Percentiles rank a stretch among this genome's conserved stretches.
Conservation (phyloP, 345 rosid species). For the Anastatica hierochuntica region DNA sequence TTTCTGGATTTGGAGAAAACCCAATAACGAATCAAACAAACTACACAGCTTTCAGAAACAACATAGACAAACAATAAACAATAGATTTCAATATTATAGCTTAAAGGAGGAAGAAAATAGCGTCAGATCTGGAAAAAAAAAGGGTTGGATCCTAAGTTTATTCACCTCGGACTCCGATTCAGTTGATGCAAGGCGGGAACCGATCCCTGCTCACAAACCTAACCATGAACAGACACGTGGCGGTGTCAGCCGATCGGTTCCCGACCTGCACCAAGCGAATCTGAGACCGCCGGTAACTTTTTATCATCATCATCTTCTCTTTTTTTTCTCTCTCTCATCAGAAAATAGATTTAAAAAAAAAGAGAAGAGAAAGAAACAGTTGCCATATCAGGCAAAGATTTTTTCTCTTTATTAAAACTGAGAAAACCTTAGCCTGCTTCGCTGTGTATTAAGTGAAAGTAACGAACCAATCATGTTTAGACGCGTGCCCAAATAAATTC, state of each 20-base stretch:
- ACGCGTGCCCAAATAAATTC: too few species aligned
- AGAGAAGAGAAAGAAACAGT: background rate
- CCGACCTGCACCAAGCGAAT: conserved; percentile 99
- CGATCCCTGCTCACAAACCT: conserved; percentile 28
- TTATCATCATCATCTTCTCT: background rate
- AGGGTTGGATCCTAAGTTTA: too few species aligned
- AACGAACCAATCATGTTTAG: background rate
- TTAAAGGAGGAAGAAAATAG: too few species aligned
- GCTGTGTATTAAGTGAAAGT: too few species aligned
- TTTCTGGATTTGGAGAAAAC: background rate
- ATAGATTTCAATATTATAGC: too few species aligned
- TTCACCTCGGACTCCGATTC: conserved; percentile 62
- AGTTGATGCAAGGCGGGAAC: conserved; percentile 98
- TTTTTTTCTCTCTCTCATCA: too few species aligned
- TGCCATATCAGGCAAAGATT: conserved; percentile 15
- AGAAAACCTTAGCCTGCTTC: too few species aligned
- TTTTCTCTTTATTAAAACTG: background rate
- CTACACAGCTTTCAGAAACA: too few species aligned
- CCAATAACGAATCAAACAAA: background rate
- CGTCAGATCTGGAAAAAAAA: too few species aligned
- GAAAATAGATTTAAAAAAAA: background rate
- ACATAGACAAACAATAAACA: too few species aligned
- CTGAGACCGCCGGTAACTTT: conserved; percentile 68
- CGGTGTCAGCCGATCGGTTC: conserved; percentile 42
- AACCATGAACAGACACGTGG: conserved; percentile 13